Evolutionary conservation across 768 basidiomycete species (phyloP), one percentile per base, ranked within the genome.

Genomic region (Podaxis sp.): DNA sequence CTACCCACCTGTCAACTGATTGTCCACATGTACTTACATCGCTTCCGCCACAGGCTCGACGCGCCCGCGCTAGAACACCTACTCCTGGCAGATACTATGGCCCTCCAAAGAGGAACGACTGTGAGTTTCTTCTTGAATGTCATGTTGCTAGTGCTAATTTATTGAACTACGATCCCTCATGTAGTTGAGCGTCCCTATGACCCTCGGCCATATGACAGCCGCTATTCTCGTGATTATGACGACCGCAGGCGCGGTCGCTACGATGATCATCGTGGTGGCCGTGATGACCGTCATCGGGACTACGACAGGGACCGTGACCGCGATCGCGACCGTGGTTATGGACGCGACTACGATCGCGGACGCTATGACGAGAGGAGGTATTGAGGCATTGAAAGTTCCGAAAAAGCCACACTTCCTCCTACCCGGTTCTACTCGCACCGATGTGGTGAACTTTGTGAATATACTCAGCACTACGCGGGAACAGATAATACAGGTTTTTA

Each of bases 21-120:
- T 6, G 28, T 20, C 55, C 44, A 55, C 8, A 41, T 28, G 12
- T 15, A 51, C 58, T 37, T 4, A 58, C 55, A 20, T 56, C 67
- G 26, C 6, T 61, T 15, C 63, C 22, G 46, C 60, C 26, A 22
- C 60, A 93, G 93, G 94, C 94, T 66, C 90, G 93, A 56, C 89
- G 93, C 67, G 94, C 90, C 60, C 89, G 94, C 65, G 94, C 93
- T 17, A 83, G 94, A 66, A 92, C 94, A 12, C 91, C 96, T 2
- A 99, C 96, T 5, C 96, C 96, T 2, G 96, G 96, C 28, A 80
- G 90, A 58, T 99, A 99, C 83, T 93, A 92, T 65, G 96, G 95
- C 0, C 93, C 95, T 52, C 93, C 95, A 49, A 95, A 96, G 78
- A 84, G 91, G 41, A 77, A 79, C 63, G 88, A 89, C 65, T 74